These are phyloP conservation scores for sorghum (Sorghum bicolor) DNA, from an alignment of 176 grass and related monocot genomes.

Conservation along the genomic window Sorghum_bicolor_NCBIv3 NC_012872.2:2967501-2968000, in stretches of 20 bases:
- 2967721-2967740: constrained; percentile 86
- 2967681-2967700: constrained; percentile 86
- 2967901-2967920: constrained; percentile 59
- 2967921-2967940: constrained; percentile 78
- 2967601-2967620: constrained; percentile 82
- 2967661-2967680: constrained; percentile 73
- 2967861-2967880: constrained; percentile 65
- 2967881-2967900: constrained; percentile 82
- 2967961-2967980: constrained; percentile 59
- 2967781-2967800: constrained; percentile 83
- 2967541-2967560: constrained; percentile 81
- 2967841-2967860: constrained; percentile 56
- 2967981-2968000: constrained; percentile 85
- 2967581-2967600: constrained; percentile 93
- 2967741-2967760: constrained; percentile 81
- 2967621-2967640: constrained; percentile 84
- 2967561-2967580: constrained; percentile 78
- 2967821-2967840: constrained; percentile 42
- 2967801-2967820: constrained; percentile 60
- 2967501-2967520: constrained; percentile 75
- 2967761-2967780: constrained; percentile 67
- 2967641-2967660: constrained; percentile 83
- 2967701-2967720: constrained; percentile 81
- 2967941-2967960: constrained; percentile 56
- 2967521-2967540: constrained; percentile 89